phyloP scores from a whole-genome alignment of 257 asterid species.

The Datura wrightii region DNA sequence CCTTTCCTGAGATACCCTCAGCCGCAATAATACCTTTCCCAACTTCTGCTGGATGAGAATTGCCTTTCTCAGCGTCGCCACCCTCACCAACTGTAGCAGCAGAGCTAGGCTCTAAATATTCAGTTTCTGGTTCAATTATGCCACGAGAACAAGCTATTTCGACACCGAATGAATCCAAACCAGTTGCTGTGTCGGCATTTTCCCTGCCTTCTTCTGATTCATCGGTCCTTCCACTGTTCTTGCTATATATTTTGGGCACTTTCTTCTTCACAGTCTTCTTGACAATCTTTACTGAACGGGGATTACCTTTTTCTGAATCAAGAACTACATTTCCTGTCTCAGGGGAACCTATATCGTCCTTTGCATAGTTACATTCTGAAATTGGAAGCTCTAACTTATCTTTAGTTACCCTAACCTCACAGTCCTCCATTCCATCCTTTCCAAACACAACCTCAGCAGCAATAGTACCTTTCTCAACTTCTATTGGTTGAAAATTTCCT shows the following conservation, averaged over 20 bases:
- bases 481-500: conserved; percentile 27
- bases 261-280: conserved; percentile 67
- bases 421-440: conserved; percentile 28
- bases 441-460: conserved; percentile 6
- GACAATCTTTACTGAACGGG: conserved; percentile 49
- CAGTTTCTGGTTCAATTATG: background rate
- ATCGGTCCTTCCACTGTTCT: conserved; percentile 30
- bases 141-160: conserved; percentile 5
- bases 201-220: conserved; percentile 30
- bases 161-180: background rate
- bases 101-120: conserved; percentile 31
- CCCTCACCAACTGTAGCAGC: conserved; percentile 31
- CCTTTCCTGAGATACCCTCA: conserved; percentile 24
- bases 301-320: background rate
- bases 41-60: conserved; percentile 35
- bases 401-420: conserved; percentile 25
- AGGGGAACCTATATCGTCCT: conserved; percentile 26
- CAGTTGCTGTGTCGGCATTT: background rate
- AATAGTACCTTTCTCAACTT: conserved; percentile 35
- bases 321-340: conserved; percentile 28
- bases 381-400: conserved; percentile 28
- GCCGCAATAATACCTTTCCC: conserved; percentile 22
- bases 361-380: conserved; percentile 24
- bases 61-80: conserved; percentile 31
- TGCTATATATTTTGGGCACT: conserved; percentile 52